phyloP scores from a whole-genome alignment of 441 rosid genomes.

The Gossypium lobatum region DNA sequence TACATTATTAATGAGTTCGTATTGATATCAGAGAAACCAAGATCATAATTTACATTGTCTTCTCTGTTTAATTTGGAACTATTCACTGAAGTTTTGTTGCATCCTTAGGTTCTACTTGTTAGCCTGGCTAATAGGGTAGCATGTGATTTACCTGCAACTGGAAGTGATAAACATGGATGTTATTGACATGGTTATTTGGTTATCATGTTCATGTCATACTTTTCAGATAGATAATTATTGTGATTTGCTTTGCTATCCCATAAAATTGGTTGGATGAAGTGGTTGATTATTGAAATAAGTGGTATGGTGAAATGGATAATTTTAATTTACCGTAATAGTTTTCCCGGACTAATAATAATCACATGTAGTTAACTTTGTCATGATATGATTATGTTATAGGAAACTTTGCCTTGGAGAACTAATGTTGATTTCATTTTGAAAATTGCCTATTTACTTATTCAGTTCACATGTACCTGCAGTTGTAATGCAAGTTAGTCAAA shows the following conservation, averaged over 20 bases:
- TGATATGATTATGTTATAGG: background rate
- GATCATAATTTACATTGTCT: background rate
- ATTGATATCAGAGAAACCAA: background rate
- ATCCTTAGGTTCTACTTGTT: background rate
- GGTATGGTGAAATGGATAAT: background rate
- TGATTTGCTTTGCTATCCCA: background rate
- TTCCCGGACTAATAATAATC: background rate
- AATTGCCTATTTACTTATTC: constrained; percentile 5
- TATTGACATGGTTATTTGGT: background rate
- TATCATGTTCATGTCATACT: background rate
- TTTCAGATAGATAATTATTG: constrained; percentile 2
- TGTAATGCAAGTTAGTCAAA: background rate
- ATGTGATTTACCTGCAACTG: background rate
- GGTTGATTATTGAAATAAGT: background rate
- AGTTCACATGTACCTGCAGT: background rate
- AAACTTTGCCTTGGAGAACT: background rate
- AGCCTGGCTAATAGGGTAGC: background rate
- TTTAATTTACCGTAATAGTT: background rate
- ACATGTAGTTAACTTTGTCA: background rate
- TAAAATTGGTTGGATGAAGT: background rate
- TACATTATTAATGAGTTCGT: background rate
- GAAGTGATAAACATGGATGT: background rate
- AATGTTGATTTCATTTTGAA: background rate
- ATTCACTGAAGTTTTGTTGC: background rate
- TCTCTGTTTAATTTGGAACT: background rate